Evolutionary conservation across 345 rosid species (phyloP).

Genomic region (Sonneratia caseolaris): DNA sequence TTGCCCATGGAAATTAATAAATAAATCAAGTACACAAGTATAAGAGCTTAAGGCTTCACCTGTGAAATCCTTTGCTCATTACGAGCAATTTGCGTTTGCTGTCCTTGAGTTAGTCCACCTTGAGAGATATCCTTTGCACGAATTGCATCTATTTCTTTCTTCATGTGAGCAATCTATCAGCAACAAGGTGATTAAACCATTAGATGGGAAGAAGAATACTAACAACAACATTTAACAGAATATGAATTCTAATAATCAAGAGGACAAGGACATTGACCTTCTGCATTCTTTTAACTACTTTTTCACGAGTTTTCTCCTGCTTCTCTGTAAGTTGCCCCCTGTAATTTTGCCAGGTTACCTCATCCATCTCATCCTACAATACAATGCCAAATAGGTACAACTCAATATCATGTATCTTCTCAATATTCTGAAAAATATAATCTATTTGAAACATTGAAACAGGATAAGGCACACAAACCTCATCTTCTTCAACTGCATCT

Average conservation of each 20-base stretch:
- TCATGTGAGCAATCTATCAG: constrained; percentile 85
- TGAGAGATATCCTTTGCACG: constrained; percentile 92
- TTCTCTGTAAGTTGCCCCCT: constrained; percentile 88
- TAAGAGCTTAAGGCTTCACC: constrained; percentile 27
- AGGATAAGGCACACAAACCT: constrained; percentile 38
- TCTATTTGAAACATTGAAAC: background rate
- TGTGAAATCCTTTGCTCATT: constrained; percentile 84
- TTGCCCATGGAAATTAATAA: background rate
- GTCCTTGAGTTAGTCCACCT: constrained; percentile 97
- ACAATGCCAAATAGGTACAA: constrained; percentile 10
- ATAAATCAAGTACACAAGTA: background rate
- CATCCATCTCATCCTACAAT: constrained; percentile 67
- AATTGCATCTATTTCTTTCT: constrained; percentile 87
- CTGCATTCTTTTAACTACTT: constrained; percentile 69
- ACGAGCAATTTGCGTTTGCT: constrained; percentile 97
- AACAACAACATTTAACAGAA: background rate
- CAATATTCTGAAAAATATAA: too few relatives aligned
- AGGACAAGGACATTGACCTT: constrained; percentile 34
- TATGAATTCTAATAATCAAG: constrained; percentile 4
- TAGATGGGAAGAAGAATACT: background rate
- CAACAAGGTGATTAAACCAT: constrained; percentile 1
- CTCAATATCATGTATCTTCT: background rate
- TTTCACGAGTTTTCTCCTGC: constrained; percentile 91
- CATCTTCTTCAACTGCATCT: constrained; percentile 90
- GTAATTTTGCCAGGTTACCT: constrained; percentile 93